Evolutionary conservation across 176 grass and related monocot species (phyloP), one percentile per base, ranked within the genome.

Genomic region (Triticum dicoccoides): DNA sequence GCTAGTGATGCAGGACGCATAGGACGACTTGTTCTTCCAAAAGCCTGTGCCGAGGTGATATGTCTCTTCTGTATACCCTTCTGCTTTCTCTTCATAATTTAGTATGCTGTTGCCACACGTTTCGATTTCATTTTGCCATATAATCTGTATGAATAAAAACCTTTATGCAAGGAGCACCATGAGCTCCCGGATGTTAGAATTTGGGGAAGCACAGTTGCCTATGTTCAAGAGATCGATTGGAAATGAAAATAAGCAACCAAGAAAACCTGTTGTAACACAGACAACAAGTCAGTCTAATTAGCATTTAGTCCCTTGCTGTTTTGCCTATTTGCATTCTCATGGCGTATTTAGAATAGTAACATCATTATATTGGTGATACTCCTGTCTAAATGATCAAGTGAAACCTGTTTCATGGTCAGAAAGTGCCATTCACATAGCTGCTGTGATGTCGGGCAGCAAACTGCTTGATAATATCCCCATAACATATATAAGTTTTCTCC

Each of bases 1-100:
- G 97, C 97, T 29, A 99, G 97, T 81, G 97, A 99, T 86, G 97
- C 97, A 25, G 97, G 97, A 64, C 97, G 97, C 84, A 97, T 99
- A 64, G 97, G 97, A 12, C 97, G 97, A 72, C 93, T 99, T 75
- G 97, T 99, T 89, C 97, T 99, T 77, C 97, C 97, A 83, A 99
- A 99, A 93, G 97, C 97, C 41, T 99, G 97, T 81, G 97, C 97
- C 21, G 97, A 99, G 97, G 97, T 99, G 91, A 82, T 84, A 49
- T 34, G 9, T 64, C 70, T 77, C 61, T 76, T 68, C n/a, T 71
- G 83, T 76, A 15, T 59, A 18, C 18, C 23, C 65, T 79, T 83
- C 11, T 59, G 8, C 56, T 88, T 70, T 25, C 15, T 84, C 13
- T 81, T 59, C 17, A 52, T 23, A 77, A 61, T 37, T 86, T 80